Evolutionary conservation across 2,329 filamentous ascomycete genomes (phyloP).

Genomic region (Penicillium sp.): DNA sequence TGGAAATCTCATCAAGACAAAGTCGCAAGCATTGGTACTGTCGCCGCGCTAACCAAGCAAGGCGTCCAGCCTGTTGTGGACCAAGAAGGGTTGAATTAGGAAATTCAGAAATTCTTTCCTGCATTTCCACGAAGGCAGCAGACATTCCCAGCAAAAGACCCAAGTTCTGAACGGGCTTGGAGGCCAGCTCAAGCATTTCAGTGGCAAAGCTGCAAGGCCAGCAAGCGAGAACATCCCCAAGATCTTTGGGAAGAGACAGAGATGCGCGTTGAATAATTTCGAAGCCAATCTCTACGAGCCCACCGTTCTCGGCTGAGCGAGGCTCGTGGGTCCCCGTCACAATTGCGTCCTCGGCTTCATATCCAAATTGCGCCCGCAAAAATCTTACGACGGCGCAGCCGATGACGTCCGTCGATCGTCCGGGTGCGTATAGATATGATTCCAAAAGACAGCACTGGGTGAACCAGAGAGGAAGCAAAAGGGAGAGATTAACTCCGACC

Average conservation of each 20-base stretch:
- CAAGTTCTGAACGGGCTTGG: slow-evolving; percentile 7
- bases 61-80: no score
- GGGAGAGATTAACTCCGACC: neutral
- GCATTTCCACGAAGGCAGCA: slow-evolving; percentile 8
- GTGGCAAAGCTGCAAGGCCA: slow-evolving; percentile 7
- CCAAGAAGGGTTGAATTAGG: neutral
- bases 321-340: slow-evolving; percentile 10
- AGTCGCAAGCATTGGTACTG: no score
- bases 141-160: slow-evolving; percentile 7
- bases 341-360: slow-evolving; percentile 15
- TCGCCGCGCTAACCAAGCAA: no score
- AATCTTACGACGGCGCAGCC: slow-evolving; percentile 33
- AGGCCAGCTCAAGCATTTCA: slow-evolving; percentile 7
- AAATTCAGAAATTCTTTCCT: neutral
- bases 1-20: no score
- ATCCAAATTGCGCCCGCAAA: slow-evolving; percentile 38
- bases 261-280: slow-evolving; percentile 6
- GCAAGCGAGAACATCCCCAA: neutral
- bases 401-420: slow-evolving; percentile 27
- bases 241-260: slow-evolving; percentile 1
- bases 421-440: slow-evolving; percentile 30
- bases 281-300: slow-evolving; percentile 6
- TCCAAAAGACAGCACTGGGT: slow-evolving; percentile 35
- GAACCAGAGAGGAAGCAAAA: slow-evolving; percentile 35
- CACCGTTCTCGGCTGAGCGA: neutral